Percentiles rank a stretch among this genome's conserved stretches.
phyloP scores from a whole-genome alignment of 2,329 filamentous ascomycete species.

The Septoria linicola region DNA sequence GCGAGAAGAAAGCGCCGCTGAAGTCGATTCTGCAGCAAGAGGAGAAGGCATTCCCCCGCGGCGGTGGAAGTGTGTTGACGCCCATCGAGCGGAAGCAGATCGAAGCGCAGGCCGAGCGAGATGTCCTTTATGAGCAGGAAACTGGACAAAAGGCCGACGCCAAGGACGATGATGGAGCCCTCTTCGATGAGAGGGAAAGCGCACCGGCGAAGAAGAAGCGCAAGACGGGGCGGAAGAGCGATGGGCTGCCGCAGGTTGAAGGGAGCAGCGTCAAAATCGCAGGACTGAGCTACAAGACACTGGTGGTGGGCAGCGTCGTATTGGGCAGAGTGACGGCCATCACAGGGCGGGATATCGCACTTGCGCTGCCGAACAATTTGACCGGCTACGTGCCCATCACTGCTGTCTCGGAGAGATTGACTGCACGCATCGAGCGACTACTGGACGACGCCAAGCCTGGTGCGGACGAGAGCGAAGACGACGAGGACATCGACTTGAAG shows the following conservation, averaged over 20 bases:
- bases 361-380: slow-evolving; percentile 90
- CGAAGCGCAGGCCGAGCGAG: slow-evolving; percentile 84
- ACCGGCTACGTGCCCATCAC: slow-evolving; percentile 86
- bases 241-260: slow-evolving; percentile 39
- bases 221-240: slow-evolving; percentile 38
- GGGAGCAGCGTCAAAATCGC: slow-evolving; percentile 40
- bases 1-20: slow-evolving; percentile 32
- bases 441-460: slow-evolving; percentile 57
- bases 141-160: slow-evolving; percentile 59
- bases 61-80: slow-evolving; percentile 84
- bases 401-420: slow-evolving; percentile 81
- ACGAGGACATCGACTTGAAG: slow-evolving; percentile 66
- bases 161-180: slow-evolving; percentile 51
- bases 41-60: slow-evolving; percentile 86
- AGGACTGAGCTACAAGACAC: slow-evolving; percentile 72
- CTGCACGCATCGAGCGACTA: slow-evolving; percentile 67
- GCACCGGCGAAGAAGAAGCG: slow-evolving; percentile 51
- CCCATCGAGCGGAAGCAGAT: slow-evolving; percentile 97
- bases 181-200: slow-evolving; percentile 43
- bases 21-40: slow-evolving; percentile 65
- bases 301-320: slow-evolving; percentile 81
- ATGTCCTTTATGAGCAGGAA: slow-evolving; percentile 85
- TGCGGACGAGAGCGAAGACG: slow-evolving; percentile 54
- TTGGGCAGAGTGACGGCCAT: slow-evolving; percentile 84
- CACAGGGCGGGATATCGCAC: slow-evolving; percentile 71